phyloP scores from a whole-genome alignment of 805 yeast species.

The Priceomyces carsonii region DNA sequence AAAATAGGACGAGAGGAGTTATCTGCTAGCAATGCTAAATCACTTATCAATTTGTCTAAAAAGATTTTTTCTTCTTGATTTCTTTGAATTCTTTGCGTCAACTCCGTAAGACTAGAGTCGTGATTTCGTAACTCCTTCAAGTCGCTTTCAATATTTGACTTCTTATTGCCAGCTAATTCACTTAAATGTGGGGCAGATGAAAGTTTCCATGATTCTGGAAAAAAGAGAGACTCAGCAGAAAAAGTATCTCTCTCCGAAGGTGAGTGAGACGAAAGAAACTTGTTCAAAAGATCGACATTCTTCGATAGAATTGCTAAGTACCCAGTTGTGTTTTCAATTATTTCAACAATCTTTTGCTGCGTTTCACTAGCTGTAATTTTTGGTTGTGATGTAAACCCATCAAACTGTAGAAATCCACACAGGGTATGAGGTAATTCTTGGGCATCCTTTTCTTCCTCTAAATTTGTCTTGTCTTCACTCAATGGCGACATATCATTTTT shows the following conservation, averaged over 20 bases:
- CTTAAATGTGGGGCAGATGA: constrained; percentile 13
- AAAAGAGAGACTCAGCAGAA: constrained; percentile 10
- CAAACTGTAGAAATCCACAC: constrained; percentile 12
- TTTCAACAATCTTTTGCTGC: constrained; percentile 18
- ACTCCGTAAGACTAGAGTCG: constrained; percentile 7
- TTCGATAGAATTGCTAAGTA: constrained; percentile 20
- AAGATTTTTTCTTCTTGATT: constrained; percentile 16
- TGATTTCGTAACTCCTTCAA: constrained; percentile 1
- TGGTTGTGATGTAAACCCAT: constrained; percentile 14
- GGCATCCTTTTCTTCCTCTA: not conserved
- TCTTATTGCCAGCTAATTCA: constrained; percentile 1
- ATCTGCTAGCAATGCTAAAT: constrained; percentile 19
- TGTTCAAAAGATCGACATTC: constrained; percentile 17
- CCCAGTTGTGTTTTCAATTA: constrained; percentile 26
- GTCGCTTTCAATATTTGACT: not conserved
- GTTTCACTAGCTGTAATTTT: constrained; percentile 9
- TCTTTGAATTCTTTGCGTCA: constrained; percentile 14
- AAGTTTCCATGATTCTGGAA: constrained; percentile 15
- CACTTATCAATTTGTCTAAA: constrained; percentile 27
- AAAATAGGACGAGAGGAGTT: constrained; percentile 8
- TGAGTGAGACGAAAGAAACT: constrained; percentile 12
- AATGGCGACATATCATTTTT: not conserved
- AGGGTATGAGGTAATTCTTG: not conserved
- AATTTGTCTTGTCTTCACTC: not conserved
- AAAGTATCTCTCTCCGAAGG: not conserved